Base-by-base conservation (phyloP, 2,329 filamentous ascomycete genomes). In the Albifimbria verrucaria region DNA sequence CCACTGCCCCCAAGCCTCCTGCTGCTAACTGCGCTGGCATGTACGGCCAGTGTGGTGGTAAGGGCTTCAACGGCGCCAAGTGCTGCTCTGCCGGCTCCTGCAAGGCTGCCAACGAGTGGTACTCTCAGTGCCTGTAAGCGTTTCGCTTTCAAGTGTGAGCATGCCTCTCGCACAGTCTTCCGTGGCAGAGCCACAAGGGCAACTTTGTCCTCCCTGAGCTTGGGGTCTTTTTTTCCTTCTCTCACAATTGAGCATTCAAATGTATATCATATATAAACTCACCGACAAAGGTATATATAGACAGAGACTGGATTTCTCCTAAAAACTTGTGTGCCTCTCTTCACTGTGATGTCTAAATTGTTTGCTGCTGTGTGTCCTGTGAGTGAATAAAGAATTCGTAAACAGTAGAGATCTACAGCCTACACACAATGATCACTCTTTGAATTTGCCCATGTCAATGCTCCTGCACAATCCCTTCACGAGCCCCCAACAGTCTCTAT, bases 111-210 rank as follows among this genome's bases (percentile, higher is more conserved):
- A 44, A 44, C 42, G 18, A 21, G 18, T 44, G 42, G 42, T 44
- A 44, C 42, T 44, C 42, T 20, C 42, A 44, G 42, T 44, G 42
- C n/a, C 17, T 44, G 17, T 44, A 44, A 44, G 42, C 28, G n/a
- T 23, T 20, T 44, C 17, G 22, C 11, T 17, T 12, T 20, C 42
- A 39, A 17, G 12, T n/a, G 32, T 17, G 32, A 39, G 4, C 5
- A 39, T 39, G n/a, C 32, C 32, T 39, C 32, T 7, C 32, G 32
- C 32, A 39, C 15, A 6, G 32, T 17, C 11, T 15, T n/a, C 32
- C 4, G 12, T 17, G 32, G 18, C 32, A 39, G 18, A 39, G 6
- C 11, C 32, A 6, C 18, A 12, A n/a, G 12, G 32, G 6, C 6
- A 12, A 39, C 12, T n/a, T 39, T 39, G 11, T 15, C 4, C 32